Evolutionary conservation across 768 basidiomycete species (phyloP).

Genomic region (Termitomyces sp.): DNA sequence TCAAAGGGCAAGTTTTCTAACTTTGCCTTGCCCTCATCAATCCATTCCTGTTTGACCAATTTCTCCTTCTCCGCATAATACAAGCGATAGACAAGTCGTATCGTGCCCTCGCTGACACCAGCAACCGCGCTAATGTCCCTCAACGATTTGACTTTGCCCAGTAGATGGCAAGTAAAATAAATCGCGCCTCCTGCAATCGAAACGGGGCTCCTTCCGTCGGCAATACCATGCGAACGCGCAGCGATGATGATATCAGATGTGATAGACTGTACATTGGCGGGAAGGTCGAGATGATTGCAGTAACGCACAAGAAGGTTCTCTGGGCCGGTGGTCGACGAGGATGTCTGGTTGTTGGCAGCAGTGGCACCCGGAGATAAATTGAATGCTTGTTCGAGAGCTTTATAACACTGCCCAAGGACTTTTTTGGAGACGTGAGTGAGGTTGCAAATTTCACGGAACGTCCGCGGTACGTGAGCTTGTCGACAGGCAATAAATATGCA

Average conservation of each 20-base stretch:
- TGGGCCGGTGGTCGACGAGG: slow-evolving; percentile 58
- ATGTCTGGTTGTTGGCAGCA: slow-evolving; percentile 43
- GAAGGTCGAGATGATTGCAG: slow-evolving; percentile 88
- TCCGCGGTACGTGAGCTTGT: slow-evolving; percentile 91
- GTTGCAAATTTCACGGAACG: slow-evolving; percentile 94
- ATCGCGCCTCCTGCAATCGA: slow-evolving; percentile 99
- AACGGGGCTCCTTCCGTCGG: slow-evolving; percentile 91
- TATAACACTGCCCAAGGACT: slow-evolving; percentile 90
- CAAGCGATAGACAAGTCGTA: slow-evolving; percentile 83
- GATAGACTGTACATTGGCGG: slow-evolving; percentile 77
- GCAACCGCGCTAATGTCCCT: slow-evolving; percentile 89
- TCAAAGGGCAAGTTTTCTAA: slow-evolving; percentile 41
- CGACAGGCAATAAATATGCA: slow-evolving; percentile 98
- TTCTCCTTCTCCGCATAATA: slow-evolving; percentile 73
- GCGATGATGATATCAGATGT: slow-evolving; percentile 80
- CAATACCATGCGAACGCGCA: slow-evolving; percentile 80
- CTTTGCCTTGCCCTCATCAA: slow-evolving; percentile 75
- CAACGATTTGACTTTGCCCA: slow-evolving; percentile 70
- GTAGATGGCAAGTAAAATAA: slow-evolving; percentile 84
- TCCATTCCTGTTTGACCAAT: slow-evolving; percentile 83
- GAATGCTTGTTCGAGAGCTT: slow-evolving; percentile 84
- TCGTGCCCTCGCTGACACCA: slow-evolving; percentile 94
- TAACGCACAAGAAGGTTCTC: slow-evolving; percentile 90
- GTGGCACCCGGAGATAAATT: slow-evolving; percentile 77
- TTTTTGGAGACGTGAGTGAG: slow-evolving; percentile 94